Evolutionary conservation across 345 rosid genomes (phyloP).

Genomic region (Brassica napus): Da-Ae NC_063447.1:51782001-51782500

Average conservation of each 20-base stretch:
- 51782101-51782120: background rate
- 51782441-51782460: conserved; percentile 14
- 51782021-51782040: conserved; percentile 78
- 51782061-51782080: conserved; percentile 7
- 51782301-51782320: conserved; percentile 34
- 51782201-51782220: conserved; percentile 83
- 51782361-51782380: conserved; percentile 48
- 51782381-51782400: background rate
- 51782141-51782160: conserved; percentile 51
- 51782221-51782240: conserved; percentile 83
- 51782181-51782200: conserved; percentile 81
- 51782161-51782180: conserved; percentile 67
- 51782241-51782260: conserved; percentile 53
- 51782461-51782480: conserved; percentile 68
- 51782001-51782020: conserved; percentile 65
- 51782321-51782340: conserved; percentile 74
- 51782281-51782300: background rate
- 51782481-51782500: conserved; percentile 49
- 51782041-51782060: conserved; percentile 67
- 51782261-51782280: conserved; percentile 11
- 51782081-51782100: conserved; percentile 2
- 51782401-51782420: conserved; percentile 34
- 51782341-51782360: conserved; percentile 50
- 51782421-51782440: conserved; percentile 4
- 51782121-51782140: background rate